Percentiles rank a stretch among this genome's conserved stretches.
Conservation (phyloP, 805 yeast genomes). For the Jamesozyma spencerorum region DNA sequence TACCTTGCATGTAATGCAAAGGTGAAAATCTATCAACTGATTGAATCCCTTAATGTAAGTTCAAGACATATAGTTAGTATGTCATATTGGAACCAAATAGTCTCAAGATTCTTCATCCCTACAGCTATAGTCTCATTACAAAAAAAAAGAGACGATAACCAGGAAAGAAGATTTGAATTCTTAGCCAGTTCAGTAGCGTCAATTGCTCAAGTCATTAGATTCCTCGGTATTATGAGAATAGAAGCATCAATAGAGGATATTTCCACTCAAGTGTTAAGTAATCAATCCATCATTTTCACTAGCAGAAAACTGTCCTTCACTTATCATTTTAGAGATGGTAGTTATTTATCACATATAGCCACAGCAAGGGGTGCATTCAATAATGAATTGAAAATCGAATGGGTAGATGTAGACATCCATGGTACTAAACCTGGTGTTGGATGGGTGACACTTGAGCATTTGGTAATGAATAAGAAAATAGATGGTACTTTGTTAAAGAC, state of each 20-base stretch:
- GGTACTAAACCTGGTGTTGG: conserved; percentile 39
- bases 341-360: conserved; percentile 54
- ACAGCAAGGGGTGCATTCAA: conserved; percentile 54
- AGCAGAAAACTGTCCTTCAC: conserved; percentile 41
- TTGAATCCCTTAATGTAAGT: conserved; percentile 36
- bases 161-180: neutral
- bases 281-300: conserved; percentile 46
- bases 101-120: conserved; percentile 1
- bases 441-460: conserved; percentile 38
- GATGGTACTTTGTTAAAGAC: no score
- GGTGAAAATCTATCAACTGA: conserved; percentile 38
- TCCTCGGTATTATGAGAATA: conserved; percentile 42
- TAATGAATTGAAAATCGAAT: conserved; percentile 56
- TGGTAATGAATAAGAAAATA: conserved; percentile 7
- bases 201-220: conserved; percentile 37
- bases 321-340: conserved; percentile 59
- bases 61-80: conserved; percentile 9
- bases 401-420: conserved; percentile 52
- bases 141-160: neutral
- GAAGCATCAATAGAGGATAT: conserved; percentile 43
- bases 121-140: neutral
- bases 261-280: conserved; percentile 43
- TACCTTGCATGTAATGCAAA: conserved; percentile 41
- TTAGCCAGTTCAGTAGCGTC: neutral
- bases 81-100: neutral